Evolutionary conservation across 345 rosid species (phyloP).

Genomic region (Hypericum perforatum): DNA sequence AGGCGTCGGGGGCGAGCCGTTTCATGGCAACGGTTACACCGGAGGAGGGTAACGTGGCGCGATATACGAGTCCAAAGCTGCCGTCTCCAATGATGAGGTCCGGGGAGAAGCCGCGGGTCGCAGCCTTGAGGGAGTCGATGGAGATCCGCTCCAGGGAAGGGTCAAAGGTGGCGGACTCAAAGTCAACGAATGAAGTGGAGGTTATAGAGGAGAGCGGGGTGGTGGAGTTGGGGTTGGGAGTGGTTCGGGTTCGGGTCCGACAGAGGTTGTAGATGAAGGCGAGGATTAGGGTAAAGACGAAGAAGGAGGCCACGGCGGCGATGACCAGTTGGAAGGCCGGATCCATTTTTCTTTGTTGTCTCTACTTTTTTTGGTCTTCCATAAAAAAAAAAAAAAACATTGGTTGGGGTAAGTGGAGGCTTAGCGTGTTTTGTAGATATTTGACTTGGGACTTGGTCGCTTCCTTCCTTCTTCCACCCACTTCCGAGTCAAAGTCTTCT

Average conservation of each 20-base stretch:
- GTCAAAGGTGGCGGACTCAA: slow-evolving; percentile 50
- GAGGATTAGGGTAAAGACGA: neutral
- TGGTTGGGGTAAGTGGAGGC: too few relatives aligned
- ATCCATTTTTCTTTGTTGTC: neutral
- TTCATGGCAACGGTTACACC: slow-evolving; percentile 69
- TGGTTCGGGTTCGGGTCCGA: slow-evolving; percentile 14
- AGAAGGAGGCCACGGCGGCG: neutral
- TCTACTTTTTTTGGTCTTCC: too few relatives aligned
- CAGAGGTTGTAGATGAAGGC: neutral
- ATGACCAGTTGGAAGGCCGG: neutral
- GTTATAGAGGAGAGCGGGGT: slow-evolving; percentile 12
- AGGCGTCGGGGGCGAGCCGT: slow-evolving; percentile 68
- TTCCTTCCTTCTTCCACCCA: too few relatives aligned
- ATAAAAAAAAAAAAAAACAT: too few relatives aligned
- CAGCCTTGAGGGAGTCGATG: slow-evolving; percentile 50
- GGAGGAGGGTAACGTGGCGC: slow-evolving; percentile 34
- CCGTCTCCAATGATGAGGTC: slow-evolving; percentile 79
- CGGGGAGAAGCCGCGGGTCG: slow-evolving; percentile 60
- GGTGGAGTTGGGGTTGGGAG: slow-evolving; percentile 13
- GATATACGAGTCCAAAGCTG: slow-evolving; percentile 78
- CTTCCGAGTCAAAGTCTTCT: too few relatives aligned
- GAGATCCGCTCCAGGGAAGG: slow-evolving; percentile 43
- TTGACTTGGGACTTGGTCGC: too few relatives aligned
- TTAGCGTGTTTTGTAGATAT: too few relatives aligned
- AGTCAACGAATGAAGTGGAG: neutral